Percentiles rank a stretch among this genome's conserved stretches.
phyloP scores from a whole-genome alignment of 2,329 filamentous ascomycete species.

The Xylariomycetidae sp. region DNA sequence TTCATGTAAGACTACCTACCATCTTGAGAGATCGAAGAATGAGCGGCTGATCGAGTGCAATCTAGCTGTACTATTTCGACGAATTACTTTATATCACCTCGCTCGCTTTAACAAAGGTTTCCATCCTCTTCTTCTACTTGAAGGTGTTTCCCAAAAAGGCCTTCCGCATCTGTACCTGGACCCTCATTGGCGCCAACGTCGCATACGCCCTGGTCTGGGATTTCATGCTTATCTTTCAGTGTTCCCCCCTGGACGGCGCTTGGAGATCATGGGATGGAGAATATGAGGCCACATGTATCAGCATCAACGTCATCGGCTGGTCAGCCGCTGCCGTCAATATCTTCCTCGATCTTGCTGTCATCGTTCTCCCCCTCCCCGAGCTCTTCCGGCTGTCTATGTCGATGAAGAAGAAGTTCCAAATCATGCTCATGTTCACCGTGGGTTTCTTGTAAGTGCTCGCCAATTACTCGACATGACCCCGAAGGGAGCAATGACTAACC shows the following conservation, averaged over 20 bases:
- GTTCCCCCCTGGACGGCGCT: slow-evolving; percentile 23
- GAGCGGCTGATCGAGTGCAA: too few relatives aligned
- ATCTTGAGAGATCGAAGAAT: too few relatives aligned
- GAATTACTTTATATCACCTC: slow-evolving; percentile 26
- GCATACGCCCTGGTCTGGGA: slow-evolving; percentile 21
- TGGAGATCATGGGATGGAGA: slow-evolving; percentile 29
- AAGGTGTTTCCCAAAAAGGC: slow-evolving; percentile 26
- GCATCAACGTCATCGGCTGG: slow-evolving; percentile 28
- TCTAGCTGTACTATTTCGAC: slow-evolving; percentile 25
- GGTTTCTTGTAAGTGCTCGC: slow-evolving; percentile 26
- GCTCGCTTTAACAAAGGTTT: slow-evolving; percentile 29
- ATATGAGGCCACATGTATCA: slow-evolving; percentile 25
- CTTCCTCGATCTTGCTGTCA: slow-evolving; percentile 23
- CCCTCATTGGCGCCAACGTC: slow-evolving; percentile 25
- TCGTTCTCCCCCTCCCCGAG: slow-evolving; percentile 27
- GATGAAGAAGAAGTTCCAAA: slow-evolving; percentile 26
- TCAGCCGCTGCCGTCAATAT: slow-evolving; percentile 29
- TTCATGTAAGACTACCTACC: slow-evolving; percentile 25
- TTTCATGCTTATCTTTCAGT: slow-evolving; percentile 25
- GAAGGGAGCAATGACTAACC: too few relatives aligned
- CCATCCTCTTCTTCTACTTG: slow-evolving; percentile 33
- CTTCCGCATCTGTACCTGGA: slow-evolving; percentile 20
- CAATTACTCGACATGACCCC: neutral
- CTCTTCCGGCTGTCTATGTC: slow-evolving; percentile 25
- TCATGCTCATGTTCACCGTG: slow-evolving; percentile 31